Evolutionary conservation across 23 red algal genomes (phyloP), one percentile per base, ranked within the genome.

Genomic region (Agarophyton chilense): DNA sequence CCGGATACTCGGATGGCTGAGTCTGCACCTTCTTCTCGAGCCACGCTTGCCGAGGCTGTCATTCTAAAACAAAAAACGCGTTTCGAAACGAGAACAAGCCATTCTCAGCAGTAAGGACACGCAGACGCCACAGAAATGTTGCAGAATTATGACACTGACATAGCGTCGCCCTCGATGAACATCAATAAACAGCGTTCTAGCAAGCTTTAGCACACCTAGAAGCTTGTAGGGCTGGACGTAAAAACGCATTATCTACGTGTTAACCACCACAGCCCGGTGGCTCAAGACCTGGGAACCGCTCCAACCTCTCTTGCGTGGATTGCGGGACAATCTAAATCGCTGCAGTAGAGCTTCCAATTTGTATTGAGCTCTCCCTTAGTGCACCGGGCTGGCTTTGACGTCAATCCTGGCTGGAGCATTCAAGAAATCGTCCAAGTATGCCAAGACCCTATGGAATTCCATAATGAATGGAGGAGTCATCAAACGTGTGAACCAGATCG

Each of bases 371-470:
- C 31, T 8, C 1, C 1, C 7, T 28, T 64, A 86, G 61, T 55
- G 9, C 4, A 0, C 11, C 13, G 8, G 25, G 3, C 31, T 74
- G 0, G 82, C 16, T 34, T 4, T 17, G 10, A 13, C 31, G 11
- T 62, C 55, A n/a, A 52, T 21, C 40, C 40, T 32, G 8, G 60
- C 31, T 6, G 84, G 50, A 2, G 45, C 70, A 19, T 77, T 41
- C 4, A 88, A 47, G 41, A 88, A 78, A 19, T 92, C 88, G 88
- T 81, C 53, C 8, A 78, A 16, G 52, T 90, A 90, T 12, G 29
- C 18, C 11, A 90, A 8, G 1, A 78, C 74, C 11, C 86, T 22
- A 33, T 61, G 33, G 0, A 77, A 12, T 0, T 67, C 34, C 29
- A 6, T 0, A 11, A 92, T 78, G 25, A 92, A 38, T 0, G 60